Evolutionary conservation across 202 grass and related monocot genomes (phyloP), one percentile per base, ranked within the genome.

Genomic region (Schoenoplectus tabernaemontani): DNA sequence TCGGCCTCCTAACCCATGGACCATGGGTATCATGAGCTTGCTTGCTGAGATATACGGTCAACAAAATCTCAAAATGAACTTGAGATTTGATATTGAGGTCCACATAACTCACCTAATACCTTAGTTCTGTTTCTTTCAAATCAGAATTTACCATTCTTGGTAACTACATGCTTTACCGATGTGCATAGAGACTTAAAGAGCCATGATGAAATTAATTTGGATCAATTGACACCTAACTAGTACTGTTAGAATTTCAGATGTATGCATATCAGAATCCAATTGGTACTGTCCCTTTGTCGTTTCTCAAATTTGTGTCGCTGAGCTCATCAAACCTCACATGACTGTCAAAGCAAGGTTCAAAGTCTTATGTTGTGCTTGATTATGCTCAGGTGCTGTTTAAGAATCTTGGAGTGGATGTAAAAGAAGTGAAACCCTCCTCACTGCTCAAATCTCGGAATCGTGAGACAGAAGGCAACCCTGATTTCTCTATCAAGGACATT

Each of bases 21-120:
- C 95, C 26, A 92, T 98, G 95, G 91, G 91, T 79, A 98, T 98
- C 78, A 87, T 98, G 85, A 90, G 89, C 81, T 87, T 98, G 83
- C 95, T 98, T 70, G 70, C 85, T 78, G 95, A 98, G 87, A 98
- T 97, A 59, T 97, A 97, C 81, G 94, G 92, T 81, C 83, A 89
- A 81, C 95, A 91, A 73, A 98, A 98, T 81, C 95, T 98, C 81
- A 98, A 98, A 89, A 98, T 98, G 91, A 98, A 98, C 83, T 81
- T 98, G 57, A 98, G 90, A 85, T 98, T 98, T 83, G 95, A 97
- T 64, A 98, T 98, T 76, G 95, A 98, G 95, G 95, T 98, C 3
- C n/a, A n/a, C 70, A 54, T 54, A 28, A 54, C n/a, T n/a, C n/a
- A n/a, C 11, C 16, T 28, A 75, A 54, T 23, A 41, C 79, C 43